Evolutionary conservation across 2,329 filamentous ascomycete species (phyloP), one percentile per base, ranked within the genome.

Genomic region (Microsporum canis): DNA sequence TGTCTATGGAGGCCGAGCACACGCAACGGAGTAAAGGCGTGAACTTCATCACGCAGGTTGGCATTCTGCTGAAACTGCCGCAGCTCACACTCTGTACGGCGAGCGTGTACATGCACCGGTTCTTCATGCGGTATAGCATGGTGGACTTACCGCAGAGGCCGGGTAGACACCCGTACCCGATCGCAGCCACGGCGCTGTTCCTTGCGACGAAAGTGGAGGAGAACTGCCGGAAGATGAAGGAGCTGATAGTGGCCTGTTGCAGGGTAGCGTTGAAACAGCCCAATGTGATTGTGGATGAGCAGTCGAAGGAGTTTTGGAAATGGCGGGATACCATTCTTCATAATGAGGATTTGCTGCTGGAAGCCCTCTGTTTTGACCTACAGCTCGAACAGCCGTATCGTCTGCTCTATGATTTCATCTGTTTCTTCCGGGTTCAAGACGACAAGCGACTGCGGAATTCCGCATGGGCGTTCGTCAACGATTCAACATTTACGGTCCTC

Each of bases 201-300:
- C 82, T 99, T 7, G 92, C 94, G 6, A 96, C 95, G 67, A 99
- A 99, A 73, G 92, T 95, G 23, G 92, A 99, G 71, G 94, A 99
- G 72, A 96, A 95, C 71, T 95, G 91, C 71, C 87, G 92, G 57
- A 96, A 96, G 75, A 96, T 96, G 67, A 95, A 90, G 69, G 91
- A 96, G 66, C 82, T 99, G 63, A 92, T 99, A 66, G 87, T 96
- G 36, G 89, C 91, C 0, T 94, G 95, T 68, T 94, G 91, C 63
- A 89, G 92, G 66, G 90, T 96, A 23, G 94, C 92, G 33, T 91
- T 96, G 74, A 97, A 99, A 77, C 92, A 97, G 67, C 81, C 89
- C 1, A 88, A 90, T 68, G 83, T 96, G 62, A 80, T 92, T 60
- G 89, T 97, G 59, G 94, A 99, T 71, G 94, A 97, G 75, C 91